Evolutionary conservation across 1,284 basidiomycete genomes (phyloP).

Genomic region (Veloboletus limbatus): DNA sequence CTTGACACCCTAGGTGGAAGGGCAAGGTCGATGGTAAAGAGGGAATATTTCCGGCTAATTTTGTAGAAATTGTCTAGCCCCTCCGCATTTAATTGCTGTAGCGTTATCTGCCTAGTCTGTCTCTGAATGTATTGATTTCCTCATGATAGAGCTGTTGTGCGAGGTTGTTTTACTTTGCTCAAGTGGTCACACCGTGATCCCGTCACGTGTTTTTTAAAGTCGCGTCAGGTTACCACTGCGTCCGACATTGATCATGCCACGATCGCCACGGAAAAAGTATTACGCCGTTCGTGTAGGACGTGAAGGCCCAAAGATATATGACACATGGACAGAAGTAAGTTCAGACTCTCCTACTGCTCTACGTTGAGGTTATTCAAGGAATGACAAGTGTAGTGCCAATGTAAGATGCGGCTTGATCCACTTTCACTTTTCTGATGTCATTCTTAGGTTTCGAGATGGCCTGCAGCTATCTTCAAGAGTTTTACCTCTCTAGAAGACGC

Average conservation of each 20-base stretch:
- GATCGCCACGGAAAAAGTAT: slow-evolving; percentile 41
- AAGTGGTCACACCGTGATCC: no score
- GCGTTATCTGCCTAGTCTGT: slow-evolving; percentile 5
- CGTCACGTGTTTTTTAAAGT: no score
- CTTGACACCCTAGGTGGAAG: slow-evolving; percentile 59
- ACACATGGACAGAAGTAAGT: slow-evolving; percentile 53
- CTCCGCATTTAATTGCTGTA: neutral
- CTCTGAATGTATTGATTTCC: slow-evolving; percentile 2
- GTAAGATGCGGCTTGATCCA: slow-evolving; percentile 19
- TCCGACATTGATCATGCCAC: slow-evolving; percentile 28
- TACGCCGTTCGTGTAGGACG: slow-evolving; percentile 58
- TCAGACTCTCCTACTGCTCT: neutral
- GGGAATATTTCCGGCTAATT: slow-evolving; percentile 65
- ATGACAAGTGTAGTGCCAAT: slow-evolving; percentile 41
- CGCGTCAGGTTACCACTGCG: no score
- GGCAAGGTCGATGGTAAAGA: slow-evolving; percentile 48
- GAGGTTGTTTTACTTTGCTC: no score
- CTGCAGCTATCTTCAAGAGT: slow-evolving; percentile 47
- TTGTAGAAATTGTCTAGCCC: slow-evolving; percentile 53
- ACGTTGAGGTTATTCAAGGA: neutral
- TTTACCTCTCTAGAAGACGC: slow-evolving; percentile 44
- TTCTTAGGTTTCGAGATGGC: slow-evolving; percentile 46
- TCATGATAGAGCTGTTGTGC: neutral
- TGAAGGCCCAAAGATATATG: slow-evolving; percentile 51
- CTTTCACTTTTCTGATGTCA: slow-evolving; percentile 4